Evolutionary conservation across 208 protist genomes (phyloP), one percentile per base, ranked within the genome.

Genomic region (Crithidia mellificae): DNA sequence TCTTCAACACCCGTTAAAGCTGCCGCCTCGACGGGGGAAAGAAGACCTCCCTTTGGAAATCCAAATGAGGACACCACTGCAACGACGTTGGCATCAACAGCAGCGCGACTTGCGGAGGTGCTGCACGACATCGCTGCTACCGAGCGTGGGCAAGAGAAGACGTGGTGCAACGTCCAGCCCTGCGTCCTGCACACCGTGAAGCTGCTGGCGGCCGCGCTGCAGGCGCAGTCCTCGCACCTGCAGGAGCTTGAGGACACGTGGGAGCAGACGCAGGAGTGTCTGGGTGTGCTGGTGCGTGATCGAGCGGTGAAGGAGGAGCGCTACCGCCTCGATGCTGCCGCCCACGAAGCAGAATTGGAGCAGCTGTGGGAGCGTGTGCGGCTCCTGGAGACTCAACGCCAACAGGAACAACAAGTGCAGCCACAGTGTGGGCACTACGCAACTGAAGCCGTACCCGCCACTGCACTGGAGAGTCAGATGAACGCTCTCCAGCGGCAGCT

Each of bases 141-240:
- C 17, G 78, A 83, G 38, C 64, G 71, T 6, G 77, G 83, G 0
- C 41, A 72, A 22, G 73, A 69, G 24, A 84, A 74, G 74, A 63
- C 56, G 24, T 93, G 87, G 87, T 68, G 83, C 24, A 93, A 93
- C 59, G 88, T 93, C 14, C 83, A 90, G 43, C 83, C 84, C 17
- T 91, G 88, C 51, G 84, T 93, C 11, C 24, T 82, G 17, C 68
- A 80, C 22, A 55, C 59, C 6, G 20, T 69, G 12, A 74, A 76
- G 30, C 57, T 62, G 12, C 59, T 74, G 11, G 55, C 39, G 19
- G 57, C 56, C 14, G 53, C 75, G 14, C 57, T 53, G 17, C 64
- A 70, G 44, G 24, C 41, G 19, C 78, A 72, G 6, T 61, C 63
- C 15, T 47, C 36, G 0, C 77, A 73, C 2, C 56, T 88, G 19